Evolutionary conservation across 345 rosid species (phyloP).

Genomic region (Acer negundo): DNA sequence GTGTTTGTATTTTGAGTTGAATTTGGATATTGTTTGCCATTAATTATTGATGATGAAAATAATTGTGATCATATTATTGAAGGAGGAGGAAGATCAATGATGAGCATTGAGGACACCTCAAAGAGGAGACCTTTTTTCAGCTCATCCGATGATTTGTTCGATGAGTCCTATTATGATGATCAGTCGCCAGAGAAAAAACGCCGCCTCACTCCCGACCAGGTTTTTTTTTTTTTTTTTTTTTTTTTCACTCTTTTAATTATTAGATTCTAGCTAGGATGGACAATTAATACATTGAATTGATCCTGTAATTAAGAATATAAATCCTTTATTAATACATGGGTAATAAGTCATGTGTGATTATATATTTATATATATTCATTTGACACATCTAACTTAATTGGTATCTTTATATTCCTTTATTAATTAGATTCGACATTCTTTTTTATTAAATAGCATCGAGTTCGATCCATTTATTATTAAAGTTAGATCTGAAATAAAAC

Average conservation of each 20-base stretch:
- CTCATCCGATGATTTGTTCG: conserved; percentile 66
- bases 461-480: conserved; percentile 13
- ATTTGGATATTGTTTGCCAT: too few species aligned
- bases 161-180: conserved; percentile 79
- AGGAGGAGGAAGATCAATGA: conserved; percentile 67
- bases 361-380: background rate
- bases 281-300: background rate
- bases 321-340: too few species aligned
- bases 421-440: conserved; percentile 2
- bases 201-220: conserved; percentile 81
- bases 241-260: background rate
- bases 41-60: background rate
- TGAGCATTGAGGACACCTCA: conserved; percentile 63
- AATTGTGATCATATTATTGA: background rate
- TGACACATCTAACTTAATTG: background rate
- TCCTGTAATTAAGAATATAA: background rate
- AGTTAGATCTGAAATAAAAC: background rate
- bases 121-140: conserved; percentile 73
- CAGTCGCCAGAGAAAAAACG: conserved; percentile 85
- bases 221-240: conserved; percentile 30
- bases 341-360: too few species aligned
- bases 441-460: conserved; percentile 27
- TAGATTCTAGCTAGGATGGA: background rate
- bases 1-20: too few species aligned
- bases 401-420: conserved; percentile 2